Percentiles rank a stretch among this genome's conserved stretches.
phyloP scores from a whole-genome alignment of 495 filamentous ascomycete species.

The Bathelium albidoporum region DNA sequence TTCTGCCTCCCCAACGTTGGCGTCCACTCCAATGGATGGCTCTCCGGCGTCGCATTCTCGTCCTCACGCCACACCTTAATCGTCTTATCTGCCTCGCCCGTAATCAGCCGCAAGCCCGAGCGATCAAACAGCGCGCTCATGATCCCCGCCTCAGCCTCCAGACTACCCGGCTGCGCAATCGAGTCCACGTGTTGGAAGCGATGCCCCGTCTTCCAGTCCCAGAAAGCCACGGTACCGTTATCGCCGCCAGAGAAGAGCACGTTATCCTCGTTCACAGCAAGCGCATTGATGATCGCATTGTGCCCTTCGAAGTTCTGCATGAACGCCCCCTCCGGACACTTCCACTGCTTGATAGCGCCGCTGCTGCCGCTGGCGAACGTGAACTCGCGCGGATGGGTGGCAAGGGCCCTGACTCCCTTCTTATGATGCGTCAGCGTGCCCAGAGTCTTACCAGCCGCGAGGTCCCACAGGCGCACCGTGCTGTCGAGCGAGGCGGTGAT shows the following conservation, averaged over 20 bases:
- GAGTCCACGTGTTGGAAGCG: conserved; percentile 80
- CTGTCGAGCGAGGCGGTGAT: conserved; percentile 85
- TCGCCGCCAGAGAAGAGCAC: conserved; percentile 93
- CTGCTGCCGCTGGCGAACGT: conserved; percentile 91
- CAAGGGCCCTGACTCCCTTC: conserved; percentile 81
- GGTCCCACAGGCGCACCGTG: conserved; percentile 90
- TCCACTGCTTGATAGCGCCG: conserved; percentile 97
- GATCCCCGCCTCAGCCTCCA: conserved; percentile 89
- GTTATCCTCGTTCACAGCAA: conserved; percentile 90
- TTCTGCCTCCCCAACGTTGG: conserved; percentile 67
- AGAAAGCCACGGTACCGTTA: conserved; percentile 94
- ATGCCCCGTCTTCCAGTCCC: conserved; percentile 98
- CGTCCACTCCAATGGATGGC: conserved; percentile 88
- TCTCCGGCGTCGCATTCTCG: conserved; percentile 78
- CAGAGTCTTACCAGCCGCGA: conserved; percentile 94
- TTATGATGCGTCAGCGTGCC: conserved; percentile 96
- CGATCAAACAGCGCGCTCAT: conserved; percentile 87
- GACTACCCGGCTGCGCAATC: conserved; percentile 82
- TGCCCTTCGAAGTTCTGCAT: conserved; percentile 99
- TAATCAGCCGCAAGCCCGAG: conserved; percentile 81
- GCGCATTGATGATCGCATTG: conserved; percentile 88
- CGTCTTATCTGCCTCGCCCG: conserved; percentile 94
- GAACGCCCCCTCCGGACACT: conserved; percentile 93
- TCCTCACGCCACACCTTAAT: conserved; percentile 97
- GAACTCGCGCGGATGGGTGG: conserved; percentile 84